Evolutionary conservation across 164 flowering plant genomes (phyloP), one percentile per base, ranked within the genome.

Genomic region (Magnolia officinalis): DNA sequence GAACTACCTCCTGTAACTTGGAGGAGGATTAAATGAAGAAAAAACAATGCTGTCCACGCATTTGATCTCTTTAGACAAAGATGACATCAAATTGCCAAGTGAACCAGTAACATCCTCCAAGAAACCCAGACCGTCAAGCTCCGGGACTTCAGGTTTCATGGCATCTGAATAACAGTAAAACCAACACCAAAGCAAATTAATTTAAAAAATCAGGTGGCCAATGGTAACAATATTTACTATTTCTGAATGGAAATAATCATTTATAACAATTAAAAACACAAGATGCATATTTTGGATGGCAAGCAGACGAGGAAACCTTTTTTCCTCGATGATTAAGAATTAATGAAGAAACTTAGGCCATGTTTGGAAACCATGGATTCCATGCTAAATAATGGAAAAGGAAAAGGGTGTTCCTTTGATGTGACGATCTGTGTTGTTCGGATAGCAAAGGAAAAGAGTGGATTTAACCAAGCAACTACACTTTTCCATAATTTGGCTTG

Each of bases 1-100:
- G 45, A 70, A 45, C 78, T 78, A 90, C 99, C 98, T 93, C 86
- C 97, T 86, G 81, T 93, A 80, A 83, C 98, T 89, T 79, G 99
- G 99, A 79, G 98, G 96, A 77, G 97, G 99, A 78, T 96, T 94
- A 73, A 96, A 92, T 49, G 99, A 90, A 59, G 99, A 96, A 84
- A 94, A 94, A 3, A 93, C 93, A 69, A 96, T 86, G 83, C 90
- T 92, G 76, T 92, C 96, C 71, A 93, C 89, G 79, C 95, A 91
- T 79, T 89, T 91, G 76, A 91, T 86, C 76, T 93, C 95, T 79
- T 91, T 87, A 1, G 91, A 75, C 23, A 76, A 61, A 58, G 93
- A 68, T 70, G 88, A 82, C 23, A 90, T 71, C 77, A 96, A 85
- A 80, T 85, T 89, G 76, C 86, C 78, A 50, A 93, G 83, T 16